These are phyloP conservation scores for Fusarium penzigii DNA, from an alignment of 2,329 filamentous ascomycete genomes.

Conservation along the genomic window DNA sequence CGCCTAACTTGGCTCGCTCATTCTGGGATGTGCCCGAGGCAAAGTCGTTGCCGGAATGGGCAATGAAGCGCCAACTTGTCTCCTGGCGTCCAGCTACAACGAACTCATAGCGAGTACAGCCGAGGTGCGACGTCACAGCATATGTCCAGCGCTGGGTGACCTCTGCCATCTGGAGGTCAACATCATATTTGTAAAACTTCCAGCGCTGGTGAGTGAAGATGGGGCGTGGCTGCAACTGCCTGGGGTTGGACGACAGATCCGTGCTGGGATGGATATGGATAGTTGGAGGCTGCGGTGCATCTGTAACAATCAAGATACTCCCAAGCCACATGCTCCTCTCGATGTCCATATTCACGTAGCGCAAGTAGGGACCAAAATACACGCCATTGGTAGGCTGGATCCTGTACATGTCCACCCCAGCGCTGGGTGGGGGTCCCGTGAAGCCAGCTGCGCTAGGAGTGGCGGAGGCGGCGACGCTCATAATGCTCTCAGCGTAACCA, in stretches of 20 bases:
- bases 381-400: conserved; percentile 92
- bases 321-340: conserved; percentile 90
- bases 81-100: conserved; percentile 88
- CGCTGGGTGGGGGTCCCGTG: conserved; percentile 81
- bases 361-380: conserved; percentile 94
- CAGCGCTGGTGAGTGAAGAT: conserved; percentile 91
- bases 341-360: conserved; percentile 96
- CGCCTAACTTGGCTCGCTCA: conserved; percentile 82
- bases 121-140: conserved; percentile 92
- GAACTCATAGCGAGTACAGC: conserved; percentile 98
- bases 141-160: conserved; percentile 92
- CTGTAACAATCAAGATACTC: conserved; percentile 90
- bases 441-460: conserved; percentile 81
- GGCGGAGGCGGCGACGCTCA: conserved; percentile 74
- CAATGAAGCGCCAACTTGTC: conserved; percentile 92
- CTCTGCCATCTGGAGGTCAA: conserved; percentile 89
- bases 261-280: conserved; percentile 91
- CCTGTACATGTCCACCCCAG: conserved; percentile 93
- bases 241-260: conserved; percentile 89
- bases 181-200: conserved; percentile 93
- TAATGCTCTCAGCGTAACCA: conserved; percentile 81
- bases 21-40: conserved; percentile 82
- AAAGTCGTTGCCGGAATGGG: conserved; percentile 96
- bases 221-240: conserved; percentile 77
- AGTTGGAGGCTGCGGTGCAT: conserved; percentile 87